Evolutionary conservation across 371 early-diverging fungal genomes (phyloP).

Genomic region (Mucor ambiguus): DNA sequence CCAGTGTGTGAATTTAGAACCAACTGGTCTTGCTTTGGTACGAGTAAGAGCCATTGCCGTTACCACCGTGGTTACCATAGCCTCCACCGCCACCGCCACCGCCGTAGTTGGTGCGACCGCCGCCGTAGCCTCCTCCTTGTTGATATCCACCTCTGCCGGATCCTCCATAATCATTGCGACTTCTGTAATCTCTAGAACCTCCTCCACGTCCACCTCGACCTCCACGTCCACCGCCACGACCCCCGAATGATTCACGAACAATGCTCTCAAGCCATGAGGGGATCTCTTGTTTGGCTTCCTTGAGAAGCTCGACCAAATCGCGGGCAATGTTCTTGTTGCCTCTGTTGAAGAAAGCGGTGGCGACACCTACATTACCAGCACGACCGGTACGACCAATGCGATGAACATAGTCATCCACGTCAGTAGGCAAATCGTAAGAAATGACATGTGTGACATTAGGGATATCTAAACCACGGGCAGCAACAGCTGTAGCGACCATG

Average conservation of each 20-base stretch:
- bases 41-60: constrained; percentile 16
- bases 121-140: neutral
- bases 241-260: constrained; percentile 95
- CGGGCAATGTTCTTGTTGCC: constrained; percentile 88
- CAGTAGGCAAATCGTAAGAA: constrained; percentile 95
- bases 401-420: constrained; percentile 97
- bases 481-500: constrained; percentile 99
- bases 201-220: constrained; percentile 87
- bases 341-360: constrained; percentile 97
- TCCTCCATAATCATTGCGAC: constrained; percentile 54
- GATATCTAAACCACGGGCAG: constrained; percentile 98
- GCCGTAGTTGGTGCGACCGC: constrained; percentile 20
- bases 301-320: constrained; percentile 86
- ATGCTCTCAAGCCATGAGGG: constrained; percentile 70
- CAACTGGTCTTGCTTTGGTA: constrained; percentile 67
- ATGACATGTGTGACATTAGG: constrained; percentile 90
- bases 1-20: constrained; percentile 50
- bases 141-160: constrained; percentile 1
- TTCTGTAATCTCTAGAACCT: constrained; percentile 61
- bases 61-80: constrained; percentile 27
- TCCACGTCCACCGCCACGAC: constrained; percentile 94
- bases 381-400: constrained; percentile 98
- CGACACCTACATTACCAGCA: constrained; percentile 91
- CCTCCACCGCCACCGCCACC: constrained; percentile 7
- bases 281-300: constrained; percentile 53